Evolutionary conservation across 257 asterid species (phyloP).

Genomic region (Solanum habrochaites): DNA sequence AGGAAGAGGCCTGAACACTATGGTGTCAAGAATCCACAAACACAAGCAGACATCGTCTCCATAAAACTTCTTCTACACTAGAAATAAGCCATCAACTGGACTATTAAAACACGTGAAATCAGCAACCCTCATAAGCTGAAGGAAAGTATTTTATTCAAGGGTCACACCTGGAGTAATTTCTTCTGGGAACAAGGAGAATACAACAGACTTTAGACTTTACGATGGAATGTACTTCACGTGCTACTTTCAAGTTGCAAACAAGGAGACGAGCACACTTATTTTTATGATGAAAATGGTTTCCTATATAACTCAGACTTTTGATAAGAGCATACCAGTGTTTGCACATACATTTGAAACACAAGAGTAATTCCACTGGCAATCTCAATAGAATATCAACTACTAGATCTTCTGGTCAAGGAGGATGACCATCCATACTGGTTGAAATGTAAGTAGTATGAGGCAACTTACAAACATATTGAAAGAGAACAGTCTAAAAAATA

Average conservation of each 20-base stretch:
- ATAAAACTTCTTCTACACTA: not conserved
- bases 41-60: conserved; percentile 6
- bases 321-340: conserved; percentile 25
- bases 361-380: too few species aligned
- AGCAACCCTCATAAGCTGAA: conserved; percentile 1
- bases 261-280: conserved; percentile 20
- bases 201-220: not conserved
- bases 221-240: not conserved
- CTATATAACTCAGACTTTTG: conserved; percentile 8
- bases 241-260: conserved; percentile 3
- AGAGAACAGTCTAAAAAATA: too few species aligned
- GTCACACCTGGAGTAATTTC: not conserved
- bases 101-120: conserved; percentile 7
- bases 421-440: too few species aligned
- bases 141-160: not conserved
- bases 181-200: conserved; percentile 4
- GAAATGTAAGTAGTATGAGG: too few species aligned
- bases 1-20: conserved; percentile 28
- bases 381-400: too few species aligned
- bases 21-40: conserved; percentile 23
- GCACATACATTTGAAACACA: conserved; percentile 18
- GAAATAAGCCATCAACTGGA: conserved; percentile 25
- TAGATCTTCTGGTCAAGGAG: too few species aligned
- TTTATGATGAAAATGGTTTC: conserved; percentile 12
- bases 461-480: too few species aligned